Base-by-base conservation (phyloP, 2,329 filamentous ascomycete species). In the Alternaria metachromatica region DNA sequence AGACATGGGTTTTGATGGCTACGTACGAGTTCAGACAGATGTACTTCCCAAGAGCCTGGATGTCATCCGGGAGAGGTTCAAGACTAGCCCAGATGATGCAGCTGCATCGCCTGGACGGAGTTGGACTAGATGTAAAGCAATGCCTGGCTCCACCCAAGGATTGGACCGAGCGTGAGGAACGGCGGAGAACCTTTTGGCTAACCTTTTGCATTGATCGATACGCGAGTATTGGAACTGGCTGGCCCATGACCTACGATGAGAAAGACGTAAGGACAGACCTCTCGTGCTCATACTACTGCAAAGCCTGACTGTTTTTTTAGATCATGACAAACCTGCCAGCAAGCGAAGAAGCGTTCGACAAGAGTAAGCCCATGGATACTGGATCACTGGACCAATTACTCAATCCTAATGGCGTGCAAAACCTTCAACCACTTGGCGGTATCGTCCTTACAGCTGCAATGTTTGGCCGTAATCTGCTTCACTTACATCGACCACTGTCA, bases 1-100 rank as follows among this genome's bases (percentile, higher is more conserved):
- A 99, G 78, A 89, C 92, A 1, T 96, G 96, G 86, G 84, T 89
- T 25, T 83, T 98, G 20, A 85, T 96, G 51, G 88, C 90, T 6
- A 89, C 87, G 0, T 97, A 97, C 73, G 96, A 99, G 79, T 98
- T 97, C 84, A 97, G 95, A 82, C 92, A 92, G 87, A 97, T 98
- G 92, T 96, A 94, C 79, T 98, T 98, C 72, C 95, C 96, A 1
- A 86, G 96, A 69, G 96, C 96, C 1, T 98, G 96, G 96, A 89
- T 97, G 82, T 97, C 92, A 70, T 91, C 92, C 3, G 96, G 95
- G 21, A 87, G 92, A 65, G 91, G 91, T 5, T 88, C 91, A n/a
- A 88, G 95, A 55, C 81, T 98, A 58, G 88, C 88, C 55, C 91
- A 97, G 74, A 97, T 98, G 95, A 93, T 97, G 83, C 93, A 95